These are phyloP conservation scores for Cordyceps militaris DNA, from an alignment of 2,329 filamentous ascomycete species.

Conservation along the genomic window DNA sequence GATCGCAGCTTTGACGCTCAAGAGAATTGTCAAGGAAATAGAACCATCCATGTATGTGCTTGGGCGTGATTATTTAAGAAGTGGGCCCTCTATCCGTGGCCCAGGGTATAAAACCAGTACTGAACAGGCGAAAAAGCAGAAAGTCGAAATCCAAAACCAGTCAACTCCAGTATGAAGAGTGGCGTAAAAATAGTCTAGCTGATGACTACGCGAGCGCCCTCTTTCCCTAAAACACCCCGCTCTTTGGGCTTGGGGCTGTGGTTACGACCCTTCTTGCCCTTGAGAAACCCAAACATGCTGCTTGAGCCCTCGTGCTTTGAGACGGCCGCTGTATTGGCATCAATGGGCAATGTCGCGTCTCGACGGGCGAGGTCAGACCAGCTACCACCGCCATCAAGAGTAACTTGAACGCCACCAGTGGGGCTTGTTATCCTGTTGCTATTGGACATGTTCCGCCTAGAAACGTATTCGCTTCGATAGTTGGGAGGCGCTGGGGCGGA, in stretches of 20 bases:
- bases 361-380: conserved; percentile 89
- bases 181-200: conserved; percentile 35
- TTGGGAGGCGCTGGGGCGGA: conserved; percentile 35
- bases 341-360: conserved; percentile 65
- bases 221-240: conserved; percentile 86
- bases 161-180: background rate
- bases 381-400: conserved; percentile 79
- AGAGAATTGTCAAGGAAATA: background rate
- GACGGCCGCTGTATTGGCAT: conserved; percentile 50
- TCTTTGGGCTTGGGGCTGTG: conserved; percentile 93
- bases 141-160: background rate
- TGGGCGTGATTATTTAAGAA: background rate
- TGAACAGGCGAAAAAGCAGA: background rate
- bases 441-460: conserved; percentile 43
- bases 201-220: conserved; percentile 80
- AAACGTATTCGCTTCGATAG: conserved; percentile 41
- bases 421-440: conserved; percentile 67
- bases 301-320: conserved; percentile 51
- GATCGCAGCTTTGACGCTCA: background rate
- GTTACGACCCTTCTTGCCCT: conserved; percentile 80
- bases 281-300: conserved; percentile 86
- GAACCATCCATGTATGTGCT: background rate
- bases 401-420: conserved; percentile 81
- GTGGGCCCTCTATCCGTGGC: conserved; percentile 6
- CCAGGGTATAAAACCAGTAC: conserved; percentile 11